phyloP scores from a whole-genome alignment of 495 filamentous ascomycete genomes.

The Trichoderma asperelloides region DNA sequence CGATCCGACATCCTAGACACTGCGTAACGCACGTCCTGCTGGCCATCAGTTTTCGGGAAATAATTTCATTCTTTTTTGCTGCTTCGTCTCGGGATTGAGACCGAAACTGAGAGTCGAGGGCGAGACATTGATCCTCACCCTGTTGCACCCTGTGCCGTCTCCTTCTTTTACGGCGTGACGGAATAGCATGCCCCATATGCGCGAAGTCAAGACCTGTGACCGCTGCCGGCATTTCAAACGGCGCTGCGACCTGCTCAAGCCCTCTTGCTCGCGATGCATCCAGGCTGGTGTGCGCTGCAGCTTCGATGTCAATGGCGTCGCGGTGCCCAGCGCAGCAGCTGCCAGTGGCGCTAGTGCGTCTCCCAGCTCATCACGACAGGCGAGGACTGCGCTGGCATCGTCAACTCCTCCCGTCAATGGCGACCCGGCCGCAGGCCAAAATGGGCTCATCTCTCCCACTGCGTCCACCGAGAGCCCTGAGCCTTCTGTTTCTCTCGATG shows the following conservation, averaged over 20 bases:
- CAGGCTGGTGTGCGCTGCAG: slow-evolving; percentile 10
- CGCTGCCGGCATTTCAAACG: slow-evolving; percentile 11
- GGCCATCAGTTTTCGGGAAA: background rate
- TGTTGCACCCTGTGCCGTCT: background rate
- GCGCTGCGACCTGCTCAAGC: slow-evolving; percentile 10
- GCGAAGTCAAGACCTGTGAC: slow-evolving; percentile 10
- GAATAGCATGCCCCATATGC: slow-evolving; percentile 10
- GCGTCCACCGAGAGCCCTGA: background rate
- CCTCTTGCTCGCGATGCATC: slow-evolving; percentile 9
- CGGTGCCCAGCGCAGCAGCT: background rate
- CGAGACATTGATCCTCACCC: background rate
- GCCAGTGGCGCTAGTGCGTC: background rate
- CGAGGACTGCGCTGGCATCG: background rate
- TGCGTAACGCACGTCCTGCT: background rate
- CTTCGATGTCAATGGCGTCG: slow-evolving; percentile 6
- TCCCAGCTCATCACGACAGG: background rate
- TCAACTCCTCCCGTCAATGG: background rate
- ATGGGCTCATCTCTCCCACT: background rate
- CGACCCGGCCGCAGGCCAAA: background rate
- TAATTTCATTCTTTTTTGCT: background rate
- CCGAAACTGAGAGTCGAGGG: background rate
- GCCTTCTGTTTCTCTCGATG: background rate
- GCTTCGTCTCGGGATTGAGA: background rate
- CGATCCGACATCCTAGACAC: background rate
- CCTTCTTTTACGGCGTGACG: background rate